Percentiles rank a stretch among this genome's conserved stretches.
Conservation (phyloP, 192 early-diverging fungal genomes). For the Mycoemilia scoparia region DNA sequence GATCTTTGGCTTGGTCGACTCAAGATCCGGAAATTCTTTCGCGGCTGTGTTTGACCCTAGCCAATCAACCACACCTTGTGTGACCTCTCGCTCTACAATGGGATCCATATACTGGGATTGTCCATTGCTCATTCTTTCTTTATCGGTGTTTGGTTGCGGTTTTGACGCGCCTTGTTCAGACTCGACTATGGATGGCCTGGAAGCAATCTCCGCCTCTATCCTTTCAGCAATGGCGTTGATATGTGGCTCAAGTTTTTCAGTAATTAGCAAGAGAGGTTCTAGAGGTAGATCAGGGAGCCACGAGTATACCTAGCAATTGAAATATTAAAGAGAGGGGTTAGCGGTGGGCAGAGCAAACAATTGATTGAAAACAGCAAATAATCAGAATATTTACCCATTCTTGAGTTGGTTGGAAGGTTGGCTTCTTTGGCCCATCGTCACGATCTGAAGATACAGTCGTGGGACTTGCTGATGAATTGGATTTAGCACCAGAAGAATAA, state of each 20-base stretch:
- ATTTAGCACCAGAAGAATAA: too few relatives aligned
- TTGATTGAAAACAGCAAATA: conserved; percentile 7
- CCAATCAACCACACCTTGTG: conserved; percentile 26
- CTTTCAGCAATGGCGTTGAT: conserved; percentile 42
- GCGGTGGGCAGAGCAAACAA: not conserved
- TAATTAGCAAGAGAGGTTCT: conserved; percentile 39
- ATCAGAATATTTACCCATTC: conserved; percentile 22
- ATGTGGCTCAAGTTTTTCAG: conserved; percentile 44
- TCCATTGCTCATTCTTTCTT: not conserved
- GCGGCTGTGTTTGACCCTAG: conserved; percentile 15
- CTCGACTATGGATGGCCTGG: conserved; percentile 1
- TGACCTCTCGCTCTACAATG: conserved; percentile 15
- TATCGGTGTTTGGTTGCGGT: not conserved
- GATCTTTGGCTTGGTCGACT: conserved; percentile 31
- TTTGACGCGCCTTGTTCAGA: not conserved
- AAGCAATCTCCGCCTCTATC: conserved; percentile 37
- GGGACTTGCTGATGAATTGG: not conserved
- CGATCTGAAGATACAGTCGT: not conserved
- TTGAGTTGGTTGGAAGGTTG: conserved; percentile 16
- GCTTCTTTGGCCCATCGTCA: conserved; percentile 1
- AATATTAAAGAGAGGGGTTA: conserved; percentile 14
- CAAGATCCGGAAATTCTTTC: conserved; percentile 14
- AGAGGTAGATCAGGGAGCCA: conserved; percentile 59
- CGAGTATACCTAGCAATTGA: conserved; percentile 25
- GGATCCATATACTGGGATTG: conserved; percentile 12